Conservation (phyloP, 129 eudicot species). For the Silybum marianum region DNA sequence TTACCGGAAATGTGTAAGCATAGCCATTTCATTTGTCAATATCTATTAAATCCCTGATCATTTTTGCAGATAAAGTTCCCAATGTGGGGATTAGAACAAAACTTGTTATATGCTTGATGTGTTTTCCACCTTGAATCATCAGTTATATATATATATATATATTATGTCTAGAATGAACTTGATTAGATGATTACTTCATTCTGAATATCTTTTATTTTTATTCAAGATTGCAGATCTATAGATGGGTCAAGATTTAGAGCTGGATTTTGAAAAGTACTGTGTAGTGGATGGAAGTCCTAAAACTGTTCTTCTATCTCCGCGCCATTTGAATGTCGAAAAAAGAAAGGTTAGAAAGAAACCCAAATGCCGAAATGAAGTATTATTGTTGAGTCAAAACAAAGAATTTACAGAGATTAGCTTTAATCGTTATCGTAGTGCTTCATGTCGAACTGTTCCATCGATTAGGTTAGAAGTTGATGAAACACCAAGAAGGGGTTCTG, state of each 20-base stretch:
- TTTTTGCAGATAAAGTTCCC: neutral
- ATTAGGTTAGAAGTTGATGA: constrained; percentile 44
- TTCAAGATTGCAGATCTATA: constrained; percentile 41
- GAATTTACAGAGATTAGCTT: constrained; percentile 66
- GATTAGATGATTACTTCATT: neutral
- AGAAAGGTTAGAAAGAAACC: constrained; percentile 52
- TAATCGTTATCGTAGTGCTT: constrained; percentile 79
- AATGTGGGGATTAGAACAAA: neutral
- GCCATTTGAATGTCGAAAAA: constrained; percentile 42
- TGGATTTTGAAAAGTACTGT: constrained; percentile 89
- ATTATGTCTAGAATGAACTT: neutral
- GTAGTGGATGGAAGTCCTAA: constrained; percentile 83
- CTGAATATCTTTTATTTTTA: neutral
- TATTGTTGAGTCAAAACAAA: constrained; percentile 33
- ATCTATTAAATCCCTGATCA: neutral
- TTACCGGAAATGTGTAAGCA: constrained; percentile 11
- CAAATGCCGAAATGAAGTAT: constrained; percentile 35
- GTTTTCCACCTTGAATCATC: neutral
- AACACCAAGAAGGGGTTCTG: constrained; percentile 72
- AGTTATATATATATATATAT: neutral
- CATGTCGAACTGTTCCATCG: constrained; percentile 59
- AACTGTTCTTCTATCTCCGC: constrained; percentile 72
- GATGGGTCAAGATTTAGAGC: constrained; percentile 57
- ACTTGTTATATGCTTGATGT: constrained; percentile 14
- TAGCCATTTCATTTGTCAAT: neutral